Base-by-base conservation (phyloP, 1,139 yeast species). In the Geotrichum phurueaensis region DNA sequence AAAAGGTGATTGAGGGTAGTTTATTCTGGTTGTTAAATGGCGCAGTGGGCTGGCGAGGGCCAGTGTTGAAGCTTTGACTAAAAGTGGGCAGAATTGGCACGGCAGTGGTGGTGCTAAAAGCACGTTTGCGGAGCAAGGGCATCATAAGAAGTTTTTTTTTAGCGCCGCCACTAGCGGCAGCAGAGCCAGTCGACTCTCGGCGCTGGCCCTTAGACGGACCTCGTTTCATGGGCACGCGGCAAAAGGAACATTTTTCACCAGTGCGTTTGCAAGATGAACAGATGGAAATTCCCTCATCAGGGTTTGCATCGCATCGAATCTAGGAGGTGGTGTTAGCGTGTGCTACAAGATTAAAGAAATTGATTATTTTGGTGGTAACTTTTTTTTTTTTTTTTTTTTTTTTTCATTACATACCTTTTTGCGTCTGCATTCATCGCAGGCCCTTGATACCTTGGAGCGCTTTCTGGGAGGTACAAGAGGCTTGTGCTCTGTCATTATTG, bases 361-460 rank as follows among this genome's bases (percentile, higher is more conserved):
- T n/a, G n/a, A n/a, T 4, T 27, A 13, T 27, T 45, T 18, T 25
- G n/a, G n/a, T n/a, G n/a, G n/a, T n/a, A n/a, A n/a, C n/a, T 29
- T 43, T 48, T 47, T 56, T 56, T 43, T 56, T 39, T 18, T 36
- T n/a, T 23, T 31, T 18, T 13, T n/a, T 27, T 51, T 48, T 20
- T 39, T n/a, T 48, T 33, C n/a, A 15, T 1, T 10, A 29, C 56
- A 20, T 15, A 54, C 58, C 33, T 60, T 60, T 52, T 60, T 60
- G 29, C 63, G 59, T 13, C 63, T 54, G 47, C 63, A 60, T 25
- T 76, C 79, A 65, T 76, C 79, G 65, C 79, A 76, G 20, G 79
- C 79, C 33, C 80, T 67, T 6, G 79, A 76, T 4, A 76, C 78
- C 61, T 77, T 76, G 49, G 78, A 72, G 39, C 79, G 72, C 63